Evolutionary conservation across 192 early-diverging fungal species (phyloP).

Genomic region (Backusella liffmaniae): DNA sequence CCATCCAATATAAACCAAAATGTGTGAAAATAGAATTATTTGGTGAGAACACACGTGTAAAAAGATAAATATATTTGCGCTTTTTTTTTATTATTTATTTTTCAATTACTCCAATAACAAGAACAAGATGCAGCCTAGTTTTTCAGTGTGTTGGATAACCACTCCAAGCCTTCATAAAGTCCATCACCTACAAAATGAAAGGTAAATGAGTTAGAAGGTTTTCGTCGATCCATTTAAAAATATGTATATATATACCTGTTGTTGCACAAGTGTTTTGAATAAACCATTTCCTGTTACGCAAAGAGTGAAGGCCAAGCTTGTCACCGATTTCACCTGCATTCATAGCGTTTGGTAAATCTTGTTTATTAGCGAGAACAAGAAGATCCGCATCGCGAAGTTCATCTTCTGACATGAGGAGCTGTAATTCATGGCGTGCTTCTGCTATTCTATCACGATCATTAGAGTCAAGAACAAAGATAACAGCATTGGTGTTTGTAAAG

Average conservation of each 20-base stretch:
- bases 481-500: conserved; percentile 94
- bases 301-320: conserved; percentile 83
- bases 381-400: conserved; percentile 88
- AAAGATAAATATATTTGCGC: not conserved
- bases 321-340: conserved; percentile 90
- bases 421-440: conserved; percentile 92
- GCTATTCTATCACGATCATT: conserved; percentile 91
- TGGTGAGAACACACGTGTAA: conserved; percentile 1
- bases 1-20: conserved; percentile 1
- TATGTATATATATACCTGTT: conserved; percentile 44
- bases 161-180: conserved; percentile 95
- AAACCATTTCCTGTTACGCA: conserved; percentile 85
- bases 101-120: too few species aligned
- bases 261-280: conserved; percentile 87
- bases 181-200: conserved; percentile 70
- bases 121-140: not conserved
- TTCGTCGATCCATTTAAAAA: not conserved
- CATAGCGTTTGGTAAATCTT: conserved; percentile 97
- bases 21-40: not conserved
- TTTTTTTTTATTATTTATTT: not conserved
- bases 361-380: conserved; percentile 98
- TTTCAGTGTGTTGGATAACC: conserved; percentile 76
- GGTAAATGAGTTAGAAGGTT: not conserved
- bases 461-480: conserved; percentile 96
- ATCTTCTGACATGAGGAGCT: conserved; percentile 92